Percentiles rank a stretch among this genome's conserved stretches.
These are phyloP conservation scores for Plasmodium cynomolgi DNA, from an alignment of 169 alveolate genomes.

Conservation along the genomic window DNA sequence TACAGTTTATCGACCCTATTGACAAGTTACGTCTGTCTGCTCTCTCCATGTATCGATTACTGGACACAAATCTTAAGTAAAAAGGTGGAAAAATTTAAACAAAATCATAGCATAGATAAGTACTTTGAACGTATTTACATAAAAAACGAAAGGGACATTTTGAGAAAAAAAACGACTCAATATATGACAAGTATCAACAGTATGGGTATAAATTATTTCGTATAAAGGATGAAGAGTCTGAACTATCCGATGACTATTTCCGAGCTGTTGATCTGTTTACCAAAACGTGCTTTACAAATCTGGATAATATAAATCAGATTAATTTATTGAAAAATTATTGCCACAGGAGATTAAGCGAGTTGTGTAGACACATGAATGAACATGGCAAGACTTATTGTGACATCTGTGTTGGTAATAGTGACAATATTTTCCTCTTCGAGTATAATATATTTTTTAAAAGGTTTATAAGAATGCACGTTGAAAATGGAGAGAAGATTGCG, in stretches of 20 bases:
- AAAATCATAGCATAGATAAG: slow-evolving; percentile 37
- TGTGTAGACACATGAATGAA: slow-evolving; percentile 50
- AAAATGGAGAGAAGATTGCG: slow-evolving; percentile 56
- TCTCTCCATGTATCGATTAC: slow-evolving; percentile 56
- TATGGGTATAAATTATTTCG: slow-evolving; percentile 9
- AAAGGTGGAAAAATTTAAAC: slow-evolving; percentile 66
- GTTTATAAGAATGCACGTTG: slow-evolving; percentile 44
- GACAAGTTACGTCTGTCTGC: slow-evolving; percentile 54
- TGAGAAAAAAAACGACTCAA: slow-evolving; percentile 73
- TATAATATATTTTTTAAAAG: slow-evolving; percentile 62
- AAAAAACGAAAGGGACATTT: slow-evolving; percentile 15
- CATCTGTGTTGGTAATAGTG: slow-evolving; percentile 66
- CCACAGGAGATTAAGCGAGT: slow-evolving; percentile 37
- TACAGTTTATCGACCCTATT: slow-evolving; percentile 59
- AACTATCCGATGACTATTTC: slow-evolving; percentile 59
- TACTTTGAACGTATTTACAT: slow-evolving; percentile 47
- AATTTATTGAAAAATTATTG: slow-evolving; percentile 38
- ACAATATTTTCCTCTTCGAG: slow-evolving; percentile 66
- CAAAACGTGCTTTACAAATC: slow-evolving; percentile 66
- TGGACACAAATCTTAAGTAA: slow-evolving; percentile 38
- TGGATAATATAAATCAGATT: slow-evolving; percentile 41
- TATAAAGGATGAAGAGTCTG: slow-evolving; percentile 60
- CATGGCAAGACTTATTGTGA: slow-evolving; percentile 74
- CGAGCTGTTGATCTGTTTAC: slow-evolving; percentile 60
- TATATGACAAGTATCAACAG: slow-evolving; percentile 76